These are phyloP conservation scores for Myxozyma melibiosi DNA, from an alignment of 805 yeast species.

Conservation along the genomic window DNA sequence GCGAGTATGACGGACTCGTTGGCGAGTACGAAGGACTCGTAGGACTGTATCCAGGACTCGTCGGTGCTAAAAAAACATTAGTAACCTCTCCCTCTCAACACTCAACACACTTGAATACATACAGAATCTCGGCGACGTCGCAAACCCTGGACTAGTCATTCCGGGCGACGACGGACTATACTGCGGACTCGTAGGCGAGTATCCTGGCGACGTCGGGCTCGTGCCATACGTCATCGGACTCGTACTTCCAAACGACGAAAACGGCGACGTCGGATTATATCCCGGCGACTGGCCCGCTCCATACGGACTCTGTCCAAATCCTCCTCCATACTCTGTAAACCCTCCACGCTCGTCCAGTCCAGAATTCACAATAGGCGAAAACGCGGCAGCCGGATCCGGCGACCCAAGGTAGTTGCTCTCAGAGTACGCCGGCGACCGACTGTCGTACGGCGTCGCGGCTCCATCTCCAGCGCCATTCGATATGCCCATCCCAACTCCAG, in stretches of 20 bases:
- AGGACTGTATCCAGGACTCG: conserved; percentile 66
- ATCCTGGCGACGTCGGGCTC: conserved; percentile 67
- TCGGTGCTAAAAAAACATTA: conserved; percentile 44
- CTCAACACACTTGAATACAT: neutral
- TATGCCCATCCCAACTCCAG: conserved; percentile 9
- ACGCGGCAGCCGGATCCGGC: conserved; percentile 69
- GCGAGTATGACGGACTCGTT: conserved; percentile 70
- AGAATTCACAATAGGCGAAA: conserved; percentile 90
- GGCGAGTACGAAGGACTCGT: conserved; percentile 70
- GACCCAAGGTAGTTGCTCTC: conserved; percentile 64
- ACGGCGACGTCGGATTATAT: conserved; percentile 75
- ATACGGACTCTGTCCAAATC: conserved; percentile 56
- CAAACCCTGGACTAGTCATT: conserved; percentile 70
- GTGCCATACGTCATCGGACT: conserved; percentile 52
- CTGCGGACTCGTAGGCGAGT: conserved; percentile 72
- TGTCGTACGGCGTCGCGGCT: conserved; percentile 89
- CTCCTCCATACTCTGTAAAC: conserved; percentile 85
- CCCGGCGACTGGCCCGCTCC: conserved; percentile 61
- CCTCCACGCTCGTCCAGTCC: conserved; percentile 85
- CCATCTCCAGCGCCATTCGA: conserved; percentile 54
- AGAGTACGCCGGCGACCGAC: conserved; percentile 57
- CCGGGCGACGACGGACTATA: conserved; percentile 75
- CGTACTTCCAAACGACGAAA: conserved; percentile 65
- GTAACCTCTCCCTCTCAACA: neutral
- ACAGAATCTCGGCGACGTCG: conserved; percentile 49